Evolutionary conservation across 345 rosid species (phyloP), one percentile per base, ranked within the genome.

Genomic region (Turnera subulata): DNA sequence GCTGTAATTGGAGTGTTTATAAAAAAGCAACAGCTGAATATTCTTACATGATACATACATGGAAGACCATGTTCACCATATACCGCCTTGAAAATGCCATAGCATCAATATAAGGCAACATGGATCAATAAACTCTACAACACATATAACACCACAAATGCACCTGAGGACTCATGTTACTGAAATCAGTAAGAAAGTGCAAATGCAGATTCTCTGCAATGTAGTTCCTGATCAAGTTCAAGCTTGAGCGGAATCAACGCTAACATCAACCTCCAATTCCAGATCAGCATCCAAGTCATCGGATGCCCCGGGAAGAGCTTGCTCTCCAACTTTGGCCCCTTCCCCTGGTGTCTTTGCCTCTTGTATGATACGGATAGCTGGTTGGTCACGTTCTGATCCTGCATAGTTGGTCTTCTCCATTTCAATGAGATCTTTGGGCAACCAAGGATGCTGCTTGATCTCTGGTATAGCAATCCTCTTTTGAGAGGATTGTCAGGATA

Each of bases 361-460:
- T 37, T 63, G 59, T 32, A 74, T 62, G 58, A 74, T 71, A 29
- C 59, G 55, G 74, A 68, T 62, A 55, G 50, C 45, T 13, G 69
- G 76, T 55, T 73, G 72, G 54, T 68, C 78, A 1, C 20, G 18
- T 12, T 52, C 76, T 42, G 68, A 35, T 14, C 63, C 69, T 4
- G 22, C 62, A 37, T n/a, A 66, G 65, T 71, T 79, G 32, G 81
- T 69, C 50, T 64, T 77, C 73, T 79, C 86, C 6, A 79, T 79
- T 51, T 80, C 85, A 20, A 77, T 61, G 24, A 83, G 55, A 65
- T 83, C 93, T 58, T 70, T 83, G 0, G 89, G 80, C 48, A 83
- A 85, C 89, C 89, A 85, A 29, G 83, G 82, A 21, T 83, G 86
- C 66, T 73, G 71, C 73, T 85, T 83, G 11, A 85, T 83, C 68